phyloP scores from a whole-genome alignment of 139 green algal species.

The Pseudopediastrum boryanum region DNA sequence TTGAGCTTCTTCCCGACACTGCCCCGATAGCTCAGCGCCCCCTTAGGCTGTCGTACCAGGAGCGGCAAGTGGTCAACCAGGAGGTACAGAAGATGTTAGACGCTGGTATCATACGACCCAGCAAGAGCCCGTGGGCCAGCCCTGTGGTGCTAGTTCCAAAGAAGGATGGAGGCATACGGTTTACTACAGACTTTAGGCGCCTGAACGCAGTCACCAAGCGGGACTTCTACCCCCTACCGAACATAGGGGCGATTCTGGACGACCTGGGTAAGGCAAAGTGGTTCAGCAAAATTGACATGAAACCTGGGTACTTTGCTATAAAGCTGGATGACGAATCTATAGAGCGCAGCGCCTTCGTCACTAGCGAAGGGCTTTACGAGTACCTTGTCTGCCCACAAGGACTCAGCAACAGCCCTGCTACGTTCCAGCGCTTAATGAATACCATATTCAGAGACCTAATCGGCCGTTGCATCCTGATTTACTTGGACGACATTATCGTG shows the following conservation, averaged over 20 bases:
- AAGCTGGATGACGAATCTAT: background rate
- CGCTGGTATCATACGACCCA: background rate
- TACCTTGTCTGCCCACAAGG: constrained; percentile 8
- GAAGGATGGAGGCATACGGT: constrained; percentile 1
- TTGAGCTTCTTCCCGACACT: no score
- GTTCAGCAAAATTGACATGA: background rate
- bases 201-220: constrained; percentile 9
- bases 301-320: constrained; percentile 8
- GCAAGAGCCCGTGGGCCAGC: background rate
- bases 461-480: constrained; percentile 11
- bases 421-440: constrained; percentile 32
- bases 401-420: constrained; percentile 12
- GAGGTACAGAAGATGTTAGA: no score
- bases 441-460: background rate
- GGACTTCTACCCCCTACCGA: constrained; percentile 27
- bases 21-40: no score
- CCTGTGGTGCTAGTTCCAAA: constrained; percentile 25
- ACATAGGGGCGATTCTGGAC: constrained; percentile 8
- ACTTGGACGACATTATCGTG: constrained; percentile 38
- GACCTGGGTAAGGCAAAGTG: constrained; percentile 11
- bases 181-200: constrained; percentile 10
- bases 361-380: constrained; percentile 1
- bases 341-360: constrained; percentile 5
- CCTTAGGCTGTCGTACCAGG: no score
- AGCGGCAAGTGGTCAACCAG: no score